A percentile compares a stretch with the other conserved stretches of the same genome.
Conservation (phyloP, 2,329 filamentous ascomycete genomes). For the Arthrobotrys conoides region DNA sequence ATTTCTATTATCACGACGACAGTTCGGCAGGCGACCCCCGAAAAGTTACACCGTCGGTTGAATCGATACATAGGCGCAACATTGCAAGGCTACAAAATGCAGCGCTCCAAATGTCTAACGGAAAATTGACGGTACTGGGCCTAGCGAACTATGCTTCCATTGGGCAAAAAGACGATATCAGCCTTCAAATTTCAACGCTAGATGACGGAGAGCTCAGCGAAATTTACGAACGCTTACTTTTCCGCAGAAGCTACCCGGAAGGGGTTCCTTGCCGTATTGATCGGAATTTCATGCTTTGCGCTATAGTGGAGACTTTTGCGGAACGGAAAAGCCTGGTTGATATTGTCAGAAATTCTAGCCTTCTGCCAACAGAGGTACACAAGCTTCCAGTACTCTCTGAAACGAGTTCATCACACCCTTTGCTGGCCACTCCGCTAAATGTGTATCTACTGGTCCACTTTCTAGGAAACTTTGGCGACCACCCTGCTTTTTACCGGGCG, state of each 20-base stretch:
- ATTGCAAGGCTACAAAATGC: constrained; percentile 80
- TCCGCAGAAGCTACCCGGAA: constrained; percentile 85
- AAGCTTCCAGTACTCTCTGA: background rate
- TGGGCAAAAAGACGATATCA: constrained; percentile 82
- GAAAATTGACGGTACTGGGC: constrained; percentile 82
- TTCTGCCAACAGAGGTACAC: constrained; percentile 84
- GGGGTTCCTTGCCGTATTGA: constrained; percentile 76
- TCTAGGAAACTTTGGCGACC: constrained; percentile 77
- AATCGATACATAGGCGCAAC: constrained; percentile 76
- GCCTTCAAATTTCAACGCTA: constrained; percentile 79
- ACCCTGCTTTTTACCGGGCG: constrained; percentile 82
- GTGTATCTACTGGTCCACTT: background rate
- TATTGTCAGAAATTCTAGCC: constrained; percentile 76
- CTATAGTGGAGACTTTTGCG: constrained; percentile 82
- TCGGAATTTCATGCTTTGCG: constrained; percentile 78
- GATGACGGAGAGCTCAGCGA: constrained; percentile 80
- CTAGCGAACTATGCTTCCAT: constrained; percentile 93
- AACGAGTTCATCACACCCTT: background rate
- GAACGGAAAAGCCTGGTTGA: constrained; percentile 87
- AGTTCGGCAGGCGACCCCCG: background rate
- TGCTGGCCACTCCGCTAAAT: background rate
- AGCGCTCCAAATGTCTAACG: constrained; percentile 36
- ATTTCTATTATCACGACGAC: constrained; percentile 82
- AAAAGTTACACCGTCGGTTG: constrained; percentile 77
- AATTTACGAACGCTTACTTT: constrained; percentile 79